A percentile compares a stretch with the other conserved stretches of the same genome.
These are phyloP conservation scores for Curvularia hawaiiensis DNA, from an alignment of 2,329 filamentous ascomycete species.

Conservation along the genomic window DNA sequence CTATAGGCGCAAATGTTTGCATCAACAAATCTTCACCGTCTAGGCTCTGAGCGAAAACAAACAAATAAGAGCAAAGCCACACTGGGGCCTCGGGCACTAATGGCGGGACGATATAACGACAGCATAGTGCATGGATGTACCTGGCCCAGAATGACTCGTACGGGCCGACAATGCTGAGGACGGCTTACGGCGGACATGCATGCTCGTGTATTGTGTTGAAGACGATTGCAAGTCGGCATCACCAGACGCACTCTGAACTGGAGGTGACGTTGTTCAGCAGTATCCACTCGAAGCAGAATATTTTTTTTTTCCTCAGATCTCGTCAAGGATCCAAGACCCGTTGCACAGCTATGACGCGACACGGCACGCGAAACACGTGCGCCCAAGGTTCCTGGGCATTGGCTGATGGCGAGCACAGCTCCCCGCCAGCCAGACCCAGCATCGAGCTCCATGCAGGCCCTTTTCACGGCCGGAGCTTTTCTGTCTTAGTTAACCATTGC, in stretches of 20 bases:
- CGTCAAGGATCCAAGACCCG: slow-evolving; percentile 1
- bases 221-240: neutral
- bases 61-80: neutral
- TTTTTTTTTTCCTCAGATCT: neutral
- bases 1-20: neutral
- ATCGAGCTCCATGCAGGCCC: slow-evolving; percentile 18
- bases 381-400: slow-evolving; percentile 15
- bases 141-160: slow-evolving; percentile 13
- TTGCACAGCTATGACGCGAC: slow-evolving; percentile 14
- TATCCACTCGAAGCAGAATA: neutral
- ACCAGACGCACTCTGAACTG: neutral
- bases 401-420: slow-evolving; percentile 9
- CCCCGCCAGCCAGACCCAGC: slow-evolving; percentile 11
- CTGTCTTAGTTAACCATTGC: slow-evolving; percentile 1
- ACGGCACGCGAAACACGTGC: slow-evolving; percentile 16
- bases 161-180: neutral
- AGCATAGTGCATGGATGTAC: slow-evolving; percentile 8
- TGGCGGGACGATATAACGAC: slow-evolving; percentile 7
- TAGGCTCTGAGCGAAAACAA: neutral
- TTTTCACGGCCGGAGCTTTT: slow-evolving; percentile 8
- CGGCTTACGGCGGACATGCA: neutral
- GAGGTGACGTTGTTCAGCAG: neutral
- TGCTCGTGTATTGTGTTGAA: neutral
- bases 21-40: neutral
- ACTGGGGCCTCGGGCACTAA: slow-evolving; percentile 10